A percentile compares a stretch with the other conserved stretches of the same genome.
These are phyloP conservation scores for Thalassiosira exigua DNA, from an alignment of 352 stramenopile species.

Conservation along the genomic window DNA sequence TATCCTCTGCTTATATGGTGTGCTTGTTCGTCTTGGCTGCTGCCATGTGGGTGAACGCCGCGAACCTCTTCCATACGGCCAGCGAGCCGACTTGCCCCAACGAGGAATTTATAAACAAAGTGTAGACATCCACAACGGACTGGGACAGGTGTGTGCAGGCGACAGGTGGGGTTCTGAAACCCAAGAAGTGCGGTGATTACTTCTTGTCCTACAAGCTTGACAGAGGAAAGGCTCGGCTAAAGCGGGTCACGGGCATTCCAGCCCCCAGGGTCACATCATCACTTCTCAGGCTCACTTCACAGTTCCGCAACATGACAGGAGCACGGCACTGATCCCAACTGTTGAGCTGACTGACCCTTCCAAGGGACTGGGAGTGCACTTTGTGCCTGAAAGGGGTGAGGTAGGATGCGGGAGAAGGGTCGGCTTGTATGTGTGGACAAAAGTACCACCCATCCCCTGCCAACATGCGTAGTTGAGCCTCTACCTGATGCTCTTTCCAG, in stretches of 20 bases:
- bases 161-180: slow-evolving; percentile 30
- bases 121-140: not conserved
- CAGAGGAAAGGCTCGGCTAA: slow-evolving; percentile 6
- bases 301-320: slow-evolving; percentile 22
- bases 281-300: not conserved
- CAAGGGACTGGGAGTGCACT: slow-evolving; percentile 29
- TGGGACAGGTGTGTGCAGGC: slow-evolving; percentile 16
- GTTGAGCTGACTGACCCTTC: not conserved
- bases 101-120: slow-evolving; percentile 1
- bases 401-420: slow-evolving; percentile 5
- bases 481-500: not conserved
- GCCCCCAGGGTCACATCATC: not conserved
- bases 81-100: not conserved
- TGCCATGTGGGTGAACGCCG: slow-evolving; percentile 15
- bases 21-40: slow-evolving; percentile 14
- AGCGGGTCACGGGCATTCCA: not conserved
- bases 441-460: no score
- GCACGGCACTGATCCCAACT: slow-evolving; percentile 10
- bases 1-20: not conserved
- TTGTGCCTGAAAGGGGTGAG: not conserved
- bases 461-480: slow-evolving; percentile 11
- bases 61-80: not conserved
- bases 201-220: slow-evolving; percentile 22
- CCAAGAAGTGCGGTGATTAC: slow-evolving; percentile 20
- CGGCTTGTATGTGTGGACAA: no score